Evolutionary conservation across 177 flowering plant genomes (phyloP).

Genomic region (Vitis hybrid): DNA sequence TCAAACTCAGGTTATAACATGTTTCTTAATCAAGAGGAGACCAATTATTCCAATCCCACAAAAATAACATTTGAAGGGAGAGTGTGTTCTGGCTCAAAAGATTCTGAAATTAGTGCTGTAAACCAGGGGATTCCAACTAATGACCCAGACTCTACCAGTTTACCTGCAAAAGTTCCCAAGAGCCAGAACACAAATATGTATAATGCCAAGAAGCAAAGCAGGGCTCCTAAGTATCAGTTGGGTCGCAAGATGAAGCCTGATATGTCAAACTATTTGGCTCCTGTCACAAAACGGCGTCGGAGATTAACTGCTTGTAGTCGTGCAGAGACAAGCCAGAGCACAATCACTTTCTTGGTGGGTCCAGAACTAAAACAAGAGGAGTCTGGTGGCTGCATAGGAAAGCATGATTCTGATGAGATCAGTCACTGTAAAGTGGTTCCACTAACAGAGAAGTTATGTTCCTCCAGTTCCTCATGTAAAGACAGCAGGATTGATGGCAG

Average conservation of each 20-base stretch:
- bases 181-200: not conserved
- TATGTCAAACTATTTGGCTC: constrained; percentile 9
- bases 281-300: constrained; percentile 21
- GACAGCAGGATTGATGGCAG: constrained; percentile 1
- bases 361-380: constrained; percentile 11
- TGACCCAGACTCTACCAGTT: constrained; percentile 6
- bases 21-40: constrained; percentile 4
- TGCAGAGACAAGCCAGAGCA: constrained; percentile 8
- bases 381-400: not conserved
- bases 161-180: constrained; percentile 2
- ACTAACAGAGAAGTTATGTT: constrained; percentile 19
- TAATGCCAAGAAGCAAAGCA: constrained; percentile 10
- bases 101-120: constrained; percentile 9
- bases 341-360: not conserved
- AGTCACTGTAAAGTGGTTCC: constrained; percentile 10
- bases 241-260: constrained; percentile 6
- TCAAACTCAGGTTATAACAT: constrained; percentile 16
- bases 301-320: constrained; percentile 20
- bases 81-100: constrained; percentile 9
- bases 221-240: constrained; percentile 5
- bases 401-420: constrained; percentile 6
- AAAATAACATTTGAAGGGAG: not conserved
- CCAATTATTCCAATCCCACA: not conserved
- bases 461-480: constrained; percentile 10
- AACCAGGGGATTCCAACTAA: constrained; percentile 1